phyloP scores from a whole-genome alignment of 192 early-diverging fungal genomes.

The Paraglomus brasilianum region DNA sequence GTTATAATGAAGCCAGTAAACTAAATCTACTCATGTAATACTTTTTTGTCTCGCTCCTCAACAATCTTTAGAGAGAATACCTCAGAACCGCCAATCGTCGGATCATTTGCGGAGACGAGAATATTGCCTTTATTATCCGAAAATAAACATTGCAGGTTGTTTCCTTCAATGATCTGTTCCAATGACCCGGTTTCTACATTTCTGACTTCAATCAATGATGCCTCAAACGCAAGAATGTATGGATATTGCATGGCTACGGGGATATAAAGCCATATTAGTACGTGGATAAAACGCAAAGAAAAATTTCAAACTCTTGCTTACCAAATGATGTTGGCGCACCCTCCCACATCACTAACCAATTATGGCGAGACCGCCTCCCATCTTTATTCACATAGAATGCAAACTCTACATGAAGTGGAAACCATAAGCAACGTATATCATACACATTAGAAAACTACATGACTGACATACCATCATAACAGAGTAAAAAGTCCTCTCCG shows the following conservation, averaged over 20 bases:
- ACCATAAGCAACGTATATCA: not conserved
- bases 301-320: not conserved
- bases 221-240: slow-evolving; percentile 89
- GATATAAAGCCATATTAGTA: not conserved
- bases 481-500: slow-evolving; percentile 76
- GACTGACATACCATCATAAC: slow-evolving; percentile 76
- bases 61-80: slow-evolving; percentile 25
- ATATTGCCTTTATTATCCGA: slow-evolving; percentile 23
- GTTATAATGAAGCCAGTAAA: too few relatives aligned
- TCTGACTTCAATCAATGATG: slow-evolving; percentile 87
- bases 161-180: slow-evolving; percentile 60
- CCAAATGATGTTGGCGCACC: slow-evolving; percentile 81
- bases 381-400: slow-evolving; percentile 90
- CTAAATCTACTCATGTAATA: too few relatives aligned
- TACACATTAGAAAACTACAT: not conserved
- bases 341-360: slow-evolving; percentile 87
- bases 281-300: not conserved
- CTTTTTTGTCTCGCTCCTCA: not conserved
- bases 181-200: slow-evolving; percentile 73
- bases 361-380: slow-evolving; percentile 68
- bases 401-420: slow-evolving; percentile 60
- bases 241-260: slow-evolving; percentile 64
- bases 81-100: slow-evolving; percentile 17
- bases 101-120: slow-evolving; percentile 26
- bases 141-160: slow-evolving; percentile 26